Conservation (phyloP, 768 basidiomycete genomes). For the Wakefieldia striispora region DNA sequence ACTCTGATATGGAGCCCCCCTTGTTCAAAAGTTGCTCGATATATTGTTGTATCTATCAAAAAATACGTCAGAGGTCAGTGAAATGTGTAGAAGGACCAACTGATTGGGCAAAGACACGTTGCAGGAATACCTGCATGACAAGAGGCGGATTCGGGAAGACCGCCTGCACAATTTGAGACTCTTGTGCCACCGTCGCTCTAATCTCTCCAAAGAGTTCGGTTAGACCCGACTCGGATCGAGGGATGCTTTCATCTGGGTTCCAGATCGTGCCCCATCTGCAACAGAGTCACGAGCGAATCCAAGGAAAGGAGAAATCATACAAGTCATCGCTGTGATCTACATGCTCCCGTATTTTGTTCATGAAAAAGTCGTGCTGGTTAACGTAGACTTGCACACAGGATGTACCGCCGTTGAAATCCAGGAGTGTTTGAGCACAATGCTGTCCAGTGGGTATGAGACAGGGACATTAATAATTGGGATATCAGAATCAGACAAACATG, state of each 20-base stretch:
- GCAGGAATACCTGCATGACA: constrained; percentile 98
- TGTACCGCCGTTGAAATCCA: constrained; percentile 96
- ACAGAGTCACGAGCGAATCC: not conserved
- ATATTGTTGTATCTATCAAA: constrained; percentile 89
- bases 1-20: constrained; percentile 73
- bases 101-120: constrained; percentile 96
- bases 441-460: constrained; percentile 33
- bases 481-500: constrained; percentile 55
- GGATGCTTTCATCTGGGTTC: constrained; percentile 74
- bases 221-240: constrained; percentile 77
- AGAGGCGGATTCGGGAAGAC: constrained; percentile 96
- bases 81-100: constrained; percentile 45
- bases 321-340: constrained; percentile 53
- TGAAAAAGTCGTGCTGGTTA: constrained; percentile 99
- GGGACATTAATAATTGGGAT: constrained; percentile 2
- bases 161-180: constrained; percentile 96
- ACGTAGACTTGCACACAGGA: constrained; percentile 99
- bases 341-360: constrained; percentile 79
- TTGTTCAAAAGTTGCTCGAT: constrained; percentile 84
- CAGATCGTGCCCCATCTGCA: constrained; percentile 78
- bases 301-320: constrained; percentile 40
- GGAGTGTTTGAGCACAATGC: constrained; percentile 96
- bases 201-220: constrained; percentile 84
- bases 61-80: constrained; percentile 5
- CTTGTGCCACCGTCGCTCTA: constrained; percentile 86